Base-by-base conservation (phyloP, 805 yeast genomes). In the Sugiyamaella chiloensis region DNA sequence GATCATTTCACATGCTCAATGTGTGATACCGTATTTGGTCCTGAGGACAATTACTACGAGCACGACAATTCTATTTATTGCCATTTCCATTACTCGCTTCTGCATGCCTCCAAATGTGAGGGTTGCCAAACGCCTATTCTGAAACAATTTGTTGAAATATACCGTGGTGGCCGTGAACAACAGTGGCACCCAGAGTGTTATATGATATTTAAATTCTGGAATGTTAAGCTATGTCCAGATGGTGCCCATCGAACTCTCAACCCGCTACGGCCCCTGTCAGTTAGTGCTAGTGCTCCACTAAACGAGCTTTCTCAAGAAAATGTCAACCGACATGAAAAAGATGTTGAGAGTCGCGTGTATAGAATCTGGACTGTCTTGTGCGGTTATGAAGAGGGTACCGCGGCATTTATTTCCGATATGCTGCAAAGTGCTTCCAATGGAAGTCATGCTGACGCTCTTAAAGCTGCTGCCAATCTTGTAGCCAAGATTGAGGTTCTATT, bases 141-240 rank as follows among this genome's bases (percentile, higher is more conserved):
- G 30, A 89, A 89, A 62, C 98, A 93, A 62, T 93, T 89, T 65
- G 96, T 91, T 30, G 96, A 91, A 65, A 80, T 91, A 39, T 87
- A 81, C 52, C 76, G 93, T 56, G 96, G 96, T 43, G 96, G 96
- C 19, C 77, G 83, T 56, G 84, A 86, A 50, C 96, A 90, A 64
- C 95, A 88, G 63, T 93, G 99, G 99, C 99, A 93, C 67, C 98
- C 97, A 1, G 98, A 95, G 64, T 93, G 99, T 71, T 93, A 89
- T 63, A 95, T 95, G 89, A 95, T 93, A 41, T 90, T 86, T 70
- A 90, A 90, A 65, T 90, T 88, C 60, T 93, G 99, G 99, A 89
- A 88, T 62, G 95, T 90, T 17, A 77, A 82, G 48, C 72, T 93
- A 19, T 76, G 84, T 23, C 55, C 58, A 14, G 57, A 48, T 3